Conservation (phyloP, 768 basidiomycete species). For the Sistotremastrum niveocremeum region DNA sequence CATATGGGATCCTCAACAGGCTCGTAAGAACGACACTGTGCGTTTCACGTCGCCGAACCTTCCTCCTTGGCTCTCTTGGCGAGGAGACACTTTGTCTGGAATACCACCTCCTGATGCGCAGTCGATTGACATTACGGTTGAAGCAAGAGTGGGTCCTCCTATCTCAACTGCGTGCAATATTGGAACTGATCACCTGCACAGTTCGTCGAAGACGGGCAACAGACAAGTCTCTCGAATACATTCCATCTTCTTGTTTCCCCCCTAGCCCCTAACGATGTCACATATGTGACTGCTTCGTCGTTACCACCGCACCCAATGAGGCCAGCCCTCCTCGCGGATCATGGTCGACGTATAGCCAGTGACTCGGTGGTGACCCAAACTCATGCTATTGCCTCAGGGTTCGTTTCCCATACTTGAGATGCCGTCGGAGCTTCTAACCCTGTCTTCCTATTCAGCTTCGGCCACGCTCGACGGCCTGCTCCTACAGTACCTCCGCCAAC, state of each 20-base stretch:
- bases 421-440: too few relatives aligned
- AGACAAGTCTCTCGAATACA: conserved; percentile 50
- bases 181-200: conserved; percentile 15
- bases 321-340: conserved; percentile 33
- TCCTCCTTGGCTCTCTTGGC: conserved; percentile 84
- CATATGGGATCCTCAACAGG: conserved; percentile 94
- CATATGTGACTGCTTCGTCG: conserved; percentile 25
- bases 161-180: neutral
- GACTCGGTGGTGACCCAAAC: conserved; percentile 25
- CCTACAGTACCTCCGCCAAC: conserved; percentile 21
- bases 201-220: conserved; percentile 64
- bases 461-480: neutral
- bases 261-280: conserved; percentile 32
- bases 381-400: conserved; percentile 15
- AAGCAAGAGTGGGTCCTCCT: conserved; percentile 48
- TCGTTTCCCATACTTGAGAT: conserved; percentile 3
- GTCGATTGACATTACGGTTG: conserved; percentile 58
- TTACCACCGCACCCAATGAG: conserved; percentile 16
- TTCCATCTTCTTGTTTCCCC: conserved; percentile 67
- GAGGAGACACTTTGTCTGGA: conserved; percentile 69
- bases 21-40: conserved; percentile 67
- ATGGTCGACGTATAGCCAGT: conserved; percentile 26
- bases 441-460: neutral
- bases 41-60: conserved; percentile 68
- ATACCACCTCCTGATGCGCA: conserved; percentile 66